Percentiles rank a stretch among this genome's conserved stretches.
Evolutionary conservation across 176 grass and related monocot genomes (phyloP).

Genomic region (Juncus effusus): DNA sequence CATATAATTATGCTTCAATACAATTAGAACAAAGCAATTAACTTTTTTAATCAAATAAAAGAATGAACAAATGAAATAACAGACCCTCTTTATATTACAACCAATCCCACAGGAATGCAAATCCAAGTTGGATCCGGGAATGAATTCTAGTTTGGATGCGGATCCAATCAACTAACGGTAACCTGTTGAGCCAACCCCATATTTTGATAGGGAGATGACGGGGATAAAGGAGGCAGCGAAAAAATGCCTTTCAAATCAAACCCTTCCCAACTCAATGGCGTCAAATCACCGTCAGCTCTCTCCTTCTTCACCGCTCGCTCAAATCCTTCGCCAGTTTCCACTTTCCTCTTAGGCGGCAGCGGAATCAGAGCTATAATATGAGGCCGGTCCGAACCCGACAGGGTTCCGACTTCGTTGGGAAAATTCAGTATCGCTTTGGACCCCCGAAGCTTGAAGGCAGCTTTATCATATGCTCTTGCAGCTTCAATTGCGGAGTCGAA

Average conservation of each 20-base stretch:
- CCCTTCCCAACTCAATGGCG: conserved; percentile 33
- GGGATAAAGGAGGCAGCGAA: conserved; percentile 32
- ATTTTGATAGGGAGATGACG: conserved; percentile 22
- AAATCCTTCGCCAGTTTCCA: background rate
- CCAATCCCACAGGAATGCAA: too few relatives aligned
- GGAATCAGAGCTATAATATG: background rate
- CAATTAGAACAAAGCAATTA: too few relatives aligned
- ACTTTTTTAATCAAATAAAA: too few relatives aligned
- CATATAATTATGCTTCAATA: too few relatives aligned
- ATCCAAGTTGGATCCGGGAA: too few relatives aligned
- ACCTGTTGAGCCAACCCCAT: conserved; percentile 30
- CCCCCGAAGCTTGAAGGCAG: conserved; percentile 13
- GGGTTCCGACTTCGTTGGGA: conserved; percentile 2
- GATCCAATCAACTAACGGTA: too few relatives aligned
- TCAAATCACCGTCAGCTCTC: conserved; percentile 14
- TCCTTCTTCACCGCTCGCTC: conserved; percentile 8
- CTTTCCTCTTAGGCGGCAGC: conserved; percentile 10
- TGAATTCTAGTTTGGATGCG: too few relatives aligned
- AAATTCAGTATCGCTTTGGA: conserved; percentile 27
- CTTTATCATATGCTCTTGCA: conserved; percentile 13
- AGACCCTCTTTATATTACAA: too few relatives aligned
- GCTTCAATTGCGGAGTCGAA: conserved; percentile 14
- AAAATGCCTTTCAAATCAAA: conserved; percentile 40
- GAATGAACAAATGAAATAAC: too few relatives aligned
- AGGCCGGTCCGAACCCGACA: background rate